These are phyloP conservation scores for Grigorovia jiainica DNA, from an alignment of 805 yeast genomes.

Conservation along the genomic window DNA sequence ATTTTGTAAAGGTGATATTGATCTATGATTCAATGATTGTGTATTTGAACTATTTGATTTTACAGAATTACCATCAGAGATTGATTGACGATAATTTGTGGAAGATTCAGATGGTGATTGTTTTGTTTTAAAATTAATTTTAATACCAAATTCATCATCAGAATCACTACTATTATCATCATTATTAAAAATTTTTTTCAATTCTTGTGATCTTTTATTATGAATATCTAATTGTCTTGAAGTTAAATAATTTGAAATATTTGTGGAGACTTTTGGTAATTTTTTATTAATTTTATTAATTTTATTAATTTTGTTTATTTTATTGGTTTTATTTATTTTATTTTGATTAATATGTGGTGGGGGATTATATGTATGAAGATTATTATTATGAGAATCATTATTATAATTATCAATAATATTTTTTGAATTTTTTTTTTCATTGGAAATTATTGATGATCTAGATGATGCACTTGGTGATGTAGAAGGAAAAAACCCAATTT, in stretches of 20 bases:
- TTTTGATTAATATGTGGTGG: too few species aligned
- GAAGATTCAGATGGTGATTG: not conserved
- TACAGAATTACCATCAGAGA: too few species aligned
- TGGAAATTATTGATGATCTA: not conserved
- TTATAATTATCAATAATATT: not conserved
- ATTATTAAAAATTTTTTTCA: not conserved
- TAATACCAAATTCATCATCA: conserved; percentile 1
- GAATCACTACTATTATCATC: not conserved
- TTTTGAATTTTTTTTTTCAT: not conserved
- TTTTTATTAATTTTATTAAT: not conserved
- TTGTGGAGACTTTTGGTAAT: conserved; percentile 14
- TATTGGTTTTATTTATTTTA: too few species aligned
- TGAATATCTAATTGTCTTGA: conserved; percentile 55
- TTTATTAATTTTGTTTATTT: not conserved
- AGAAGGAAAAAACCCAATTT: conserved; percentile 41
- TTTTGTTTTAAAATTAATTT: conserved; percentile 3
- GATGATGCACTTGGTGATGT: conserved; percentile 1
- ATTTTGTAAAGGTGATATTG: too few species aligned
- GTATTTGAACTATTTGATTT: too few species aligned
- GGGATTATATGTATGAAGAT: not conserved
- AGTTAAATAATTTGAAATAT: conserved; percentile 51
- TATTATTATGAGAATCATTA: not conserved
- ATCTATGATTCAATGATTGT: too few species aligned
- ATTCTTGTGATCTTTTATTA: conserved; percentile 12
- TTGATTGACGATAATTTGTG: too few species aligned